phyloP scores from a whole-genome alignment of 2,329 filamentous ascomycete genomes.

The Erysiphe neolycopersici region DNA sequence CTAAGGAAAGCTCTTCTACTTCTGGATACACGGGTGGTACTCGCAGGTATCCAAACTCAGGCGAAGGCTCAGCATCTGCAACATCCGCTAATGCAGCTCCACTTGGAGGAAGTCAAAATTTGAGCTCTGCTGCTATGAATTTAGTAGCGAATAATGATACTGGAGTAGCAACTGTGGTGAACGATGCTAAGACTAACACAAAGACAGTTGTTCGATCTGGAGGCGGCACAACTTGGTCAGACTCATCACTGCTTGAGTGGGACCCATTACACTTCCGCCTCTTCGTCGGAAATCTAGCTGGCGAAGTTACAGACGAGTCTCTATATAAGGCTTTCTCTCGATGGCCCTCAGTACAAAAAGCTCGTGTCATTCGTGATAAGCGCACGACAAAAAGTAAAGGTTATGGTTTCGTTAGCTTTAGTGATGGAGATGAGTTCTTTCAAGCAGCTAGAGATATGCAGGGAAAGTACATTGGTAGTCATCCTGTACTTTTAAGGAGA shows the following conservation, averaged over 20 bases:
- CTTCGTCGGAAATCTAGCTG: conserved; percentile 89
- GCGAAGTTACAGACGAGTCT: conserved; percentile 90
- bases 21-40: conserved; percentile 11
- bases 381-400: conserved; percentile 88
- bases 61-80: conserved; percentile 18
- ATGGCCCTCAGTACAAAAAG: conserved; percentile 74
- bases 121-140: conserved; percentile 45
- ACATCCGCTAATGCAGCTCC: conserved; percentile 20
- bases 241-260: conserved; percentile 77
- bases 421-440: conserved; percentile 89
- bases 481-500: conserved; percentile 67
- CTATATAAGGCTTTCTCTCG: conserved; percentile 78
- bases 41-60: conserved; percentile 14
- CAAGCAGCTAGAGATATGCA: conserved; percentile 94
- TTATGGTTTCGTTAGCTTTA: conserved; percentile 90
- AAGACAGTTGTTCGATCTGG: conserved; percentile 76
- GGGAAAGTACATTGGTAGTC: conserved; percentile 95
- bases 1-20: conserved; percentile 24
- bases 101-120: conserved; percentile 10
- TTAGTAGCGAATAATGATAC: conserved; percentile 21
- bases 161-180: conserved; percentile 17
- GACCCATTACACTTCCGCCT: conserved; percentile 82
- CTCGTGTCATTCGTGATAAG: conserved; percentile 83
- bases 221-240: conserved; percentile 80
- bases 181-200: conserved; percentile 28